Evolutionary conservation across 2,329 filamentous ascomycete species (phyloP), one percentile per base, ranked within the genome.

Genomic region (Arthrobotrys megalospora): DNA sequence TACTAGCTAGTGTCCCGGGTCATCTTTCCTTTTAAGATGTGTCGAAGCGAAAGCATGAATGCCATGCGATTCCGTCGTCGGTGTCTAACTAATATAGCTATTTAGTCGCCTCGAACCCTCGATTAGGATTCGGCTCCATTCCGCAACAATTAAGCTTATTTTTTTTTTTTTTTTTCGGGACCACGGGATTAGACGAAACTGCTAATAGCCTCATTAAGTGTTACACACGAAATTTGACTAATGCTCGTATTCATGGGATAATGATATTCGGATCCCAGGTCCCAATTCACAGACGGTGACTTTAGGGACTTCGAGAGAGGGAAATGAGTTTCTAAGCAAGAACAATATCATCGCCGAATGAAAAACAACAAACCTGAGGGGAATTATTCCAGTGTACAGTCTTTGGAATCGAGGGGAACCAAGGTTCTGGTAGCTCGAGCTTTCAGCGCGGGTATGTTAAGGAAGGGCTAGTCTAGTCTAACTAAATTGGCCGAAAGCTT

Each of bases 61-160:
- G 19, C 45, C 19, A 48, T 24, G 45, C 16, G 45, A 24, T 48
- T 48, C 24, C 2, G 45, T 6, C 19, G 5, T 48, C 45, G 24
- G 2, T 5, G 24, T 28, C 5, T 28, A 28, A 28, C 24, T 12
- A 14, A 45, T n/a, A n/a, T n/a, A n/a, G n/a, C n/a, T n/a, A 48
- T 8, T 21, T 24, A 12, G n/a, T 48, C 19, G 16, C 19, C 19
- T 48, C 45, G 45, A 48, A 24, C 16, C 41, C 19, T 24, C 7
- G 45, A 48, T 11, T 48, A 48, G 45, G 45, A 48, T 1, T n/a
- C 16, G 19, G 45, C 2, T 3, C 19, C 45, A n/a, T 48, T n/a
- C 16, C 45, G 11, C 19, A 24, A 21, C 6, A 60, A 21, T 55
- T 55, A 55, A 55, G 32, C 24, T 55, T 55, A 55, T 38, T 55